Evolutionary conservation across 176 grass and related monocot species (phyloP).

Genomic region (Paspalum vaginatum): DNA sequence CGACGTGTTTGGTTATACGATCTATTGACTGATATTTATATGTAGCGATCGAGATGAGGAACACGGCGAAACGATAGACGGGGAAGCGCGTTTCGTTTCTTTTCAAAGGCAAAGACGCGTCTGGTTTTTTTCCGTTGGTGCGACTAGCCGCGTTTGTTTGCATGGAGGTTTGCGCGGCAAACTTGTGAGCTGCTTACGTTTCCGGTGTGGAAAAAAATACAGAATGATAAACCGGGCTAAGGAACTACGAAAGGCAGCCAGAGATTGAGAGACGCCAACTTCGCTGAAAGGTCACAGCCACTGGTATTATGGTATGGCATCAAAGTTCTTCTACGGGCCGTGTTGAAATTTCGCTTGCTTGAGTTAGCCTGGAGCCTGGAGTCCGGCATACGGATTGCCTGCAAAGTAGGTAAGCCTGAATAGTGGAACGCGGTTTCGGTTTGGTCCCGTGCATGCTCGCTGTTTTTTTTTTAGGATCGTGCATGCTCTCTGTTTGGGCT

Average conservation of each 20-base stretch:
- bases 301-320: too few species aligned
- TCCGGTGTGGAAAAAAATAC: neutral
- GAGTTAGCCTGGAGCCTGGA: neutral
- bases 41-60: neutral
- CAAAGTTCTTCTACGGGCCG: neutral
- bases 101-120: conserved; percentile 26
- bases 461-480: too few species aligned
- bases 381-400: too few species aligned
- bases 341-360: neutral
- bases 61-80: neutral
- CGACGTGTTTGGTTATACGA: neutral
- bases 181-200: neutral
- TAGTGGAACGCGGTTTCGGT: neutral
- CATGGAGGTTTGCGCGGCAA: neutral
- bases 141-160: neutral
- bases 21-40: conserved; percentile 40
- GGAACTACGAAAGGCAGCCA: neutral
- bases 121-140: neutral
- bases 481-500: neutral
- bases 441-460: neutral
- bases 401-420: too few species aligned
- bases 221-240: neutral
- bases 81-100: conserved; percentile 10
- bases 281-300: neutral
- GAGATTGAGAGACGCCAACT: too few species aligned